Conservation (phyloP, 2,329 filamentous ascomycete species). For the Metarhizium brunneum region DNA sequence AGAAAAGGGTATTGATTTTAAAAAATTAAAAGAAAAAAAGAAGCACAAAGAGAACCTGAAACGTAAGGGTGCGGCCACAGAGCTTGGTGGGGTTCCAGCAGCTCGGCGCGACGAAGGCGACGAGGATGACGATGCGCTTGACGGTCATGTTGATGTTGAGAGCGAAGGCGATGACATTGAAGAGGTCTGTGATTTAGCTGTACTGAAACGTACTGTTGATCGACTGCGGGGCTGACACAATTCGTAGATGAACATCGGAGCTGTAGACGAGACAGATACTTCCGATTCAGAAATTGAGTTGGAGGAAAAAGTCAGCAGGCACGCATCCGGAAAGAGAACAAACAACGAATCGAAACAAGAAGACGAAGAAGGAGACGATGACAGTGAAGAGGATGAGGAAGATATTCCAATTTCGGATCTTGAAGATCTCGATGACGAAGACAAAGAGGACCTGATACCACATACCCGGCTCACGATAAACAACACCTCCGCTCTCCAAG, state of each 20-base stretch:
- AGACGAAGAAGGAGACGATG: constrained; percentile 17
- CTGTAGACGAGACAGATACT: constrained; percentile 51
- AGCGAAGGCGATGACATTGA: constrained; percentile 26
- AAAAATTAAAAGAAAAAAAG: constrained; percentile 41
- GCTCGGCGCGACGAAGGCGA: constrained; percentile 3
- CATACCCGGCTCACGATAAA: constrained; percentile 95
- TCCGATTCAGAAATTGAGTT: constrained; percentile 68
- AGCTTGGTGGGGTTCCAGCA: constrained; percentile 12
- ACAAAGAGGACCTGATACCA: constrained; percentile 77
- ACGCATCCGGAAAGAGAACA: constrained; percentile 9
- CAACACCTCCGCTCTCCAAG: constrained; percentile 79
- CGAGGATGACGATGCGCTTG: constrained; percentile 19
- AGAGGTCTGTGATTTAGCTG: constrained; percentile 11
- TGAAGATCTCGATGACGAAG: constrained; percentile 66
- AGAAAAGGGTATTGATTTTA: constrained; percentile 44
- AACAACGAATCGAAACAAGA: constrained; percentile 12
- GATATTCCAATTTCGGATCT: constrained; percentile 87
- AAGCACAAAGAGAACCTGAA: constrained; percentile 34
- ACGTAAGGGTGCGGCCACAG: constrained; percentile 21
- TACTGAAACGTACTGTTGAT: not conserved
- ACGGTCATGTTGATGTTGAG: constrained; percentile 25
- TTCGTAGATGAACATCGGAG: constrained; percentile 40
- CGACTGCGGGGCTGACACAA: not conserved
- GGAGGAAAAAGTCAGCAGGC: constrained; percentile 53
- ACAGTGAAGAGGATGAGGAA: constrained; percentile 62